Base-by-base conservation (phyloP, 495 filamentous ascomycete genomes). In the Tuber umbilicatum region DNA sequence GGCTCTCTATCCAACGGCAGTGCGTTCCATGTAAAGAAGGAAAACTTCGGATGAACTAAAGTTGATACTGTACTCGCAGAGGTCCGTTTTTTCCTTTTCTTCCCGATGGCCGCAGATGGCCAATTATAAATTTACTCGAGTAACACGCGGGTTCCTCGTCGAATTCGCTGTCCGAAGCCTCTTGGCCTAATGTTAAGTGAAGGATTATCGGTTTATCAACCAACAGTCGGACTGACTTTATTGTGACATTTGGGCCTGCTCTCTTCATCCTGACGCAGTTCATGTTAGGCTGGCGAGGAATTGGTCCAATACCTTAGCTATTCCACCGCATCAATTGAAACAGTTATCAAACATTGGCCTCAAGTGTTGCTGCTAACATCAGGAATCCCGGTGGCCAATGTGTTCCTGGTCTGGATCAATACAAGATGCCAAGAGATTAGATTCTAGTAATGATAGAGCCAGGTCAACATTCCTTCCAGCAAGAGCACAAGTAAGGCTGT, bases 371-470 rank as follows among this genome's bases (percentile, higher is more conserved):
- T 2, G n/a, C n/a, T 1, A 31, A 31, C 42, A 43, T 16, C 42
- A 19, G 42, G 42, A 43, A 19, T 16, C n/a, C n/a, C n/a, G n/a
- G 23, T 27, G 31, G 14, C 50, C 23, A 31, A 64, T 5, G 12
- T 10, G 4, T 64, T 64, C 45, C 27, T 64, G 27, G 55, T 5
- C 55, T 12, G 12, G 27, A 64, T 64, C 55, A 64, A 27, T 31
- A 31, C 55, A 31, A 31, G 55, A 31, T 64, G 55, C 55, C 55
- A 64, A 64, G 55, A 31, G 55, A 64, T 64, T 64, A 64, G 55
- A 64, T 64, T 31, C 55, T 31, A 31, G 27, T 31, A 64, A 64
- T 31, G 27, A 64, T 64, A 64, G 31, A 64, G n/a, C n/a, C n/a
- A 16, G n/a, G n/a, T 31, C 55, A 3, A 31, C 2, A 16, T 2